Evolutionary conservation across 306 rosid species (phyloP).

Genomic region (Urtica urens): DNA sequence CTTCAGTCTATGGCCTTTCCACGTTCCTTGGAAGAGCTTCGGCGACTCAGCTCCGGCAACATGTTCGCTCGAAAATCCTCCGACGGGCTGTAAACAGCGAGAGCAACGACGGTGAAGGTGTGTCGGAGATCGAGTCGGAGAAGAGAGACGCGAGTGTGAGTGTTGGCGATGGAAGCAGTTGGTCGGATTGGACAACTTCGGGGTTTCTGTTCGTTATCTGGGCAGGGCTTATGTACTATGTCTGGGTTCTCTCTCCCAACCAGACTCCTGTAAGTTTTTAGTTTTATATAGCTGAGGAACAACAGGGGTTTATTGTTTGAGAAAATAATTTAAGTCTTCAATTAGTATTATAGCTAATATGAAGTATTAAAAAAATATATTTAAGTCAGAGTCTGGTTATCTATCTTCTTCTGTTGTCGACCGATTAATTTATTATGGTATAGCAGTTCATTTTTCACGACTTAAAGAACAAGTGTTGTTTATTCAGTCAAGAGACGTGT

Average conservation of each 20-base stretch:
- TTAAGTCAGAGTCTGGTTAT: too few species aligned
- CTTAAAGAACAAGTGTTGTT: too few species aligned
- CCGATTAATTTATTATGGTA: too few species aligned
- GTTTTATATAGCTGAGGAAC: too few species aligned
- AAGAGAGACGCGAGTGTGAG: constrained; percentile 25
- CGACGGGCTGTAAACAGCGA: constrained; percentile 18
- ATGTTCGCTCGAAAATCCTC: constrained; percentile 27
- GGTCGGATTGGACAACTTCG: constrained; percentile 94
- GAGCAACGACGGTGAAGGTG: constrained; percentile 19
- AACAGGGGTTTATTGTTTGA: too few species aligned
- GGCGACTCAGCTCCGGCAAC: constrained; percentile 11
- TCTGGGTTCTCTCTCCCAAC: constrained; percentile 60
- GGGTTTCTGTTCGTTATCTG: constrained; percentile 57
- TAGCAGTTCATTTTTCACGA: too few species aligned
- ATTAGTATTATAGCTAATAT: too few species aligned
- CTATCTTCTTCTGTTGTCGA: too few species aligned
- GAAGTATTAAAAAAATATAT: too few species aligned
- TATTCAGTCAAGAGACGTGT: constrained; percentile 51
- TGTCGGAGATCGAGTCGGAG: constrained; percentile 11
- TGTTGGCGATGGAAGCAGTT: constrained; percentile 45
- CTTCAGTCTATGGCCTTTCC: constrained; percentile 6
- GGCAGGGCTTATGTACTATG: constrained; percentile 67
- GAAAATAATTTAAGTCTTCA: too few species aligned
- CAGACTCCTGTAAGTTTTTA: constrained; percentile 76
- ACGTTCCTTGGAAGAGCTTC: too few species aligned